Base-by-base conservation (phyloP, 306 rosid genomes). In the Dalbergia cochinchinensis region DNA sequence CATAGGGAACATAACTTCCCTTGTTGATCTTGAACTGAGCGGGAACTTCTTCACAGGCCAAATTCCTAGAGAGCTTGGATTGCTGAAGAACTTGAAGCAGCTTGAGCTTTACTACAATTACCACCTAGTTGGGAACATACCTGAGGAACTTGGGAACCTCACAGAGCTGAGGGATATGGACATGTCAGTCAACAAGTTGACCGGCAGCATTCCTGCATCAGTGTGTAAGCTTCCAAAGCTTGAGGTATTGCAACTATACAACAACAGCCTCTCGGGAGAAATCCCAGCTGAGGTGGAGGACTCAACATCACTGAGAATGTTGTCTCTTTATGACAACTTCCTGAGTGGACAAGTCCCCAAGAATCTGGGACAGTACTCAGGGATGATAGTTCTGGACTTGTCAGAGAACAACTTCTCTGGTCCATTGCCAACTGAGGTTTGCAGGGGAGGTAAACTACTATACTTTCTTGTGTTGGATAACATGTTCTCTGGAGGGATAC, bases 61-160 rank as follows among this genome's bases (percentile, higher is more conserved):
- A 78, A 88, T 96, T 73, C 99, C 99, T 0, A 11, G 16, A 4
- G 92, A 93, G 84, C 85, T 96, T 41, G 97, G 97, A 7, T 64
- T 64, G 54, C 70, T 93, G 65, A 91, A 83, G 80, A 96, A 90
- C 55, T 64, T 96, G 78, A 82, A 72, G 39, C 79, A 64, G 34
- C 89, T 96, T 55, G 98, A 93, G 87, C 97, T 96, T 57, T 96
- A 96, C 90, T 96, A 96, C 69, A 95, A 95, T 80, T 62, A 78
- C 18, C 78, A 35, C 4, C 88, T 96, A 0, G 73, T 70, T 18
- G 99, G 98, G 3, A 82, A 74, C 39, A 89, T 96, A 11, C 99
- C 99, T 0, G 89, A 82, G 74, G 97, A 89, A 83, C 73, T 96
- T 0, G 99, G 98, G 42, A 91, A 96, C 74, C 85, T 96, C 47